These are phyloP conservation scores for Metschnikowia anglica DNA, from an alignment of 805 yeast genomes.

Conservation along the genomic window DNA sequence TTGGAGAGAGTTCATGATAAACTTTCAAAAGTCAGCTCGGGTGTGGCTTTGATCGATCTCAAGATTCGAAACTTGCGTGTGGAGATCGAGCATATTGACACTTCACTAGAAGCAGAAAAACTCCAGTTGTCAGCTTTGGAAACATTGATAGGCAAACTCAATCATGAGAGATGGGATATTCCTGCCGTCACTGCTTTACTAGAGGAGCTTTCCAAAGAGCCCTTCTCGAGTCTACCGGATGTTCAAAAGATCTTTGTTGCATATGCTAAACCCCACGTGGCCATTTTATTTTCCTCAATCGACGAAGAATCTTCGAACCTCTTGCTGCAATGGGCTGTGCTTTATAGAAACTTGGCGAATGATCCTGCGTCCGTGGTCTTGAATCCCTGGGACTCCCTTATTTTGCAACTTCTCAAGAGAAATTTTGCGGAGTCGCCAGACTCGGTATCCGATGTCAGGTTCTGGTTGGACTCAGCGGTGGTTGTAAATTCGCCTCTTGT, in stretches of 20 bases:
- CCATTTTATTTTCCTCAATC: slow-evolving; percentile 3
- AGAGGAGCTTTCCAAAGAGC: slow-evolving; percentile 5
- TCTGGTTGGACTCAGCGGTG: slow-evolving; percentile 19
- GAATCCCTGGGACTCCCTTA: slow-evolving; percentile 17
- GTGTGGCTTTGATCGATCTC: slow-evolving; percentile 17
- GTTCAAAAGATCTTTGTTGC: slow-evolving; percentile 10
- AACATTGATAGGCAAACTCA: slow-evolving; percentile 1
- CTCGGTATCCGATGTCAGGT: slow-evolving; percentile 4
- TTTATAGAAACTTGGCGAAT: slow-evolving; percentile 5
- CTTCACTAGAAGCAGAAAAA: slow-evolving; percentile 3
- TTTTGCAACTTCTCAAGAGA: slow-evolving; percentile 5
- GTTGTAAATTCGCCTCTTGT: slow-evolving; percentile 13
- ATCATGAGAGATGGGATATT: background rate
- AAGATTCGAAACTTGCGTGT: slow-evolving; percentile 3
- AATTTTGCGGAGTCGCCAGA: background rate
- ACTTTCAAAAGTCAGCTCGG: slow-evolving; percentile 18
- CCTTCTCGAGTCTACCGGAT: slow-evolving; percentile 5
- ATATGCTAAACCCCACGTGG: slow-evolving; percentile 8
- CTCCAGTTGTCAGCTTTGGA: slow-evolving; percentile 1
- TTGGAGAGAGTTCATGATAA: slow-evolving; percentile 15
- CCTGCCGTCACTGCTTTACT: background rate
- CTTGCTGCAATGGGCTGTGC: slow-evolving; percentile 13
- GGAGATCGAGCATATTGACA: slow-evolving; percentile 9
- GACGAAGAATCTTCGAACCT: slow-evolving; percentile 1
- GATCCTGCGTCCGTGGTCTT: background rate